Conservation (phyloP, 208 protist genomes). For the Crithidia brevicula region DNA sequence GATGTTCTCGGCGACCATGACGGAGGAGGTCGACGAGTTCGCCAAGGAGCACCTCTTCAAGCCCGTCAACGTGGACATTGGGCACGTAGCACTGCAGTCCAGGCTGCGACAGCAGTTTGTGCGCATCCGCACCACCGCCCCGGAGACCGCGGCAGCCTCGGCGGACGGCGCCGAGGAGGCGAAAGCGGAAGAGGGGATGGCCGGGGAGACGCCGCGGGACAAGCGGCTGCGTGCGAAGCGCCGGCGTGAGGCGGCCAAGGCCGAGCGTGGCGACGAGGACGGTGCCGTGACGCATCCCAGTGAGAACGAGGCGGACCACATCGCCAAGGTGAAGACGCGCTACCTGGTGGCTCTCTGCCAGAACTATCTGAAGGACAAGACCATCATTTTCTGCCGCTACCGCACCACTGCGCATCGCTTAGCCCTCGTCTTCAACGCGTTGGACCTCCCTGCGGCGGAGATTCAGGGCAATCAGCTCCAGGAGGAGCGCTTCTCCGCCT, state of each 20-base stretch:
- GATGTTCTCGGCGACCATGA: constrained; percentile 93
- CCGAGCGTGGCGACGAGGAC: constrained; percentile 2
- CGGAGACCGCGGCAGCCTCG: not conserved
- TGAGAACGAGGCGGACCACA: constrained; percentile 58
- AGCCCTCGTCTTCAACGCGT: constrained; percentile 72
- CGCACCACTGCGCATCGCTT: constrained; percentile 85
- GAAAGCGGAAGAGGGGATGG: too few species aligned
- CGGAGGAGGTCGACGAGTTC: constrained; percentile 86
- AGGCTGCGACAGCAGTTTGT: constrained; percentile 92
- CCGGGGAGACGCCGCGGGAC: constrained; percentile 25
- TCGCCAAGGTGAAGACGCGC: constrained; percentile 78
- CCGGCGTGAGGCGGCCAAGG: constrained; percentile 34
- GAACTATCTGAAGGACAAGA: constrained; percentile 74
- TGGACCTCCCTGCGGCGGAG: constrained; percentile 75
- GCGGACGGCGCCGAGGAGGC: constrained; percentile 42
- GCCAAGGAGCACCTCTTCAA: constrained; percentile 86
- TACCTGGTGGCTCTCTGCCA: constrained; percentile 84
- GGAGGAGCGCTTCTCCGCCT: constrained; percentile 79
- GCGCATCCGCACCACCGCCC: constrained; percentile 49
- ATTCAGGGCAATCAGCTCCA: constrained; percentile 88
- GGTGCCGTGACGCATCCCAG: not conserved
- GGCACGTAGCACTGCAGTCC: constrained; percentile 89
- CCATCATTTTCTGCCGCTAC: constrained; percentile 91
- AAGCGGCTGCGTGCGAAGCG: constrained; percentile 59
- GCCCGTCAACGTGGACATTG: constrained; percentile 88